phyloP scores from a whole-genome alignment of 108 stramenopile species.

The Nannochloropsis granulata region DNA sequence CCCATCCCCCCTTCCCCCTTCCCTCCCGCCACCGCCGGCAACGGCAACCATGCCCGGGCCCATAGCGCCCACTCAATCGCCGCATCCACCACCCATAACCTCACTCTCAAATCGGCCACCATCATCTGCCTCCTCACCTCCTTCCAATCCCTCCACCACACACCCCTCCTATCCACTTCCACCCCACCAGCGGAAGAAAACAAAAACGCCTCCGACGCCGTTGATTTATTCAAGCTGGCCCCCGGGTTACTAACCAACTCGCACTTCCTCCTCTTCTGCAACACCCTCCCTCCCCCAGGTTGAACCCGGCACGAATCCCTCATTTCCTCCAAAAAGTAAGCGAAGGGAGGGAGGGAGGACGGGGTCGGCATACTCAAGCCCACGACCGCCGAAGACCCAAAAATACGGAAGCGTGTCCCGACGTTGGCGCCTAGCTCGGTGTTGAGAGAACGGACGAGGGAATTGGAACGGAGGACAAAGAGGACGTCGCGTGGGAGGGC shows the following conservation, averaged over 20 bases:
- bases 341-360: neutral
- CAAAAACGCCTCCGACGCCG: neutral
- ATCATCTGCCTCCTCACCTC: neutral
- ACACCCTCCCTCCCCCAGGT: neutral
- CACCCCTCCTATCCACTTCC: neutral
- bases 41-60: neutral
- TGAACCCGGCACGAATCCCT: neutral
- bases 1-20: neutral
- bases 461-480: constrained; percentile 38
- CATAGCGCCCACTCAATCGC: neutral
- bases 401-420: constrained; percentile 1
- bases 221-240: neutral
- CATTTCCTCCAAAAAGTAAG: neutral
- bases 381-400: constrained; percentile 5
- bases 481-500: constrained; percentile 36
- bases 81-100: neutral
- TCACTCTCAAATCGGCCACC: neutral
- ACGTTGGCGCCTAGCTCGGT: constrained; percentile 15
- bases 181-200: neutral
- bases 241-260: neutral
- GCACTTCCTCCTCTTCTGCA: neutral
- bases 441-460: constrained; percentile 36
- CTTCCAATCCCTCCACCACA: neutral
- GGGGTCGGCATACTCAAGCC: neutral
- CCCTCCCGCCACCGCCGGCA: neutral